Evolutionary conservation across 73 alveolate genomes (phyloP).

Genomic region (Halteria grandinella): DNA sequence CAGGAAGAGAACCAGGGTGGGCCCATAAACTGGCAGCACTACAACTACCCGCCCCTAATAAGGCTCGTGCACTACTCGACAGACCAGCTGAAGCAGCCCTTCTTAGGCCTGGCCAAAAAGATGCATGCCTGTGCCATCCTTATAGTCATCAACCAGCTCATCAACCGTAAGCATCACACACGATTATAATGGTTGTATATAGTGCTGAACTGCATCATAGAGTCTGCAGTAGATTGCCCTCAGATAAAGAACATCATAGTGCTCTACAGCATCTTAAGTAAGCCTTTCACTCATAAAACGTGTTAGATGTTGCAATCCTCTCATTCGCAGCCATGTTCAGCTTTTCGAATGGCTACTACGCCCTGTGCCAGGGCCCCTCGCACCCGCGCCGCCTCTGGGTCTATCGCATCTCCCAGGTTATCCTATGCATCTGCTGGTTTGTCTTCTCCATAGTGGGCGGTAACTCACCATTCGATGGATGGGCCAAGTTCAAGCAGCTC

Average conservation of each 20-base stretch:
- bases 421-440: conserved; percentile 41
- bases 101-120: conserved; percentile 46
- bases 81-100: conserved; percentile 48
- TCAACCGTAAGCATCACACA: background rate
- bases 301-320: conserved; percentile 31
- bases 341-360: conserved; percentile 61
- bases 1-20: background rate
- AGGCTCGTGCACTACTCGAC: conserved; percentile 57
- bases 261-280: conserved; percentile 10
- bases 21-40: conserved; percentile 61
- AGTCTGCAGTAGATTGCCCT: conserved; percentile 28
- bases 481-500: conserved; percentile 46
- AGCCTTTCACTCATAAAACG: no score
- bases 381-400: conserved; percentile 34
- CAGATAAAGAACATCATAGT: conserved; percentile 10
- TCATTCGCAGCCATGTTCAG: conserved; percentile 18
- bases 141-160: background rate
- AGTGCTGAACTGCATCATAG: no score
- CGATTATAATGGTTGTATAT: background rate
- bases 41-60: conserved; percentile 63
- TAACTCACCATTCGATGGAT: conserved; percentile 65
- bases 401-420: conserved; percentile 46
- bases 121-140: conserved; percentile 44
- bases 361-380: conserved; percentile 57
- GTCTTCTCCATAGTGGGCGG: conserved; percentile 47